Evolutionary conservation across 1,284 basidiomycete species (phyloP).

Genomic region (Kalmanozyma brasiliensis): DNA sequence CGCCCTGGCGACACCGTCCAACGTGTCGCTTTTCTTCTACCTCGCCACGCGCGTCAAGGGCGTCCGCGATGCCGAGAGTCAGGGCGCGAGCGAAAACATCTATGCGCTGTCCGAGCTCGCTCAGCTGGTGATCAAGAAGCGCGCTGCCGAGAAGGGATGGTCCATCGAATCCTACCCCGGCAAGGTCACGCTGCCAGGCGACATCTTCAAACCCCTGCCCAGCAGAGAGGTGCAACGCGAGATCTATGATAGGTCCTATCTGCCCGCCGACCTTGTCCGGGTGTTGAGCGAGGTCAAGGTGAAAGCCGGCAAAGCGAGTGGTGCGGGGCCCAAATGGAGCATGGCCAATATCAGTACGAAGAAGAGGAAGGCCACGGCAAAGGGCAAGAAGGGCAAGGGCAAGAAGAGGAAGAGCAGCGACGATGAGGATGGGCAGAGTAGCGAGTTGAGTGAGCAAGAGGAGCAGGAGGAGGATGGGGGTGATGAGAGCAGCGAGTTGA

Average conservation of each 20-base stretch:
- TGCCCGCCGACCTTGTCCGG: slow-evolving; percentile 25
- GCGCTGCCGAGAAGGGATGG: slow-evolving; percentile 79
- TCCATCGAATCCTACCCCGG: slow-evolving; percentile 81
- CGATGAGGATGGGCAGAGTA: slow-evolving; percentile 9
- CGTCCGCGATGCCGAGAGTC: slow-evolving; percentile 75
- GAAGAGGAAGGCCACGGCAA: neutral
- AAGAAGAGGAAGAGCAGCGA: slow-evolving; percentile 11
- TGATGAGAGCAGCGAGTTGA: slow-evolving; percentile 13
- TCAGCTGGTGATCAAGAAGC: slow-evolving; percentile 82
- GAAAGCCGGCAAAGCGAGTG: slow-evolving; percentile 3
- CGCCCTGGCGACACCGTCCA: slow-evolving; percentile 78
- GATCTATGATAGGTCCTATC: slow-evolving; percentile 42
- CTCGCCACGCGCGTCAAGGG: slow-evolving; percentile 86
- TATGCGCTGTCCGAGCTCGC: slow-evolving; percentile 90
- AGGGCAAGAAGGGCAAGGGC: slow-evolving; percentile 6
- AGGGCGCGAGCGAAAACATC: slow-evolving; percentile 73
- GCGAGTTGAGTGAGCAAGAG: slow-evolving; percentile 16
- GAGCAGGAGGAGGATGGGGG: slow-evolving; percentile 15
- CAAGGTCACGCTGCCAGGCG: slow-evolving; percentile 80
- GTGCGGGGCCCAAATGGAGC: slow-evolving; percentile 11
- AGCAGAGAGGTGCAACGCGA: slow-evolving; percentile 49
- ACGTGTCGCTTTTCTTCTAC: slow-evolving; percentile 82
- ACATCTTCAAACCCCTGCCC: slow-evolving; percentile 75
- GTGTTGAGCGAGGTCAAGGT: slow-evolving; percentile 26
- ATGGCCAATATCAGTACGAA: slow-evolving; percentile 5